These are phyloP conservation scores for Cyberlindnera subsufficiens DNA, from an alignment of 805 yeast species.

Conservation along the genomic window DNA sequence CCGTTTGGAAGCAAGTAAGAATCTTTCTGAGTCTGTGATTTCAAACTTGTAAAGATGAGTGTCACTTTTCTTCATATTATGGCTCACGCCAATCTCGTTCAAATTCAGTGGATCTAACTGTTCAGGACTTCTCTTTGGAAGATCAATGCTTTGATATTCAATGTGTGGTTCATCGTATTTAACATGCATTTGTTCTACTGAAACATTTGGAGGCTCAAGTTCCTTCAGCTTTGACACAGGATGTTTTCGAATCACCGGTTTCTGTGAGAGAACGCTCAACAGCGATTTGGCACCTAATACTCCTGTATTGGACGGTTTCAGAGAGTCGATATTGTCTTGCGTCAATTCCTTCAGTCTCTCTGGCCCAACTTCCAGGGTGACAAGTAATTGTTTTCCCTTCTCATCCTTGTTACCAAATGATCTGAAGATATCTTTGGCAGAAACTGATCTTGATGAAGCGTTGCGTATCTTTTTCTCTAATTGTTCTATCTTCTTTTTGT, in stretches of 20 bases:
- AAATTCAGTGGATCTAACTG: background rate
- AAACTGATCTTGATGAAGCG: conserved; percentile 7
- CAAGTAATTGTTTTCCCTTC: background rate
- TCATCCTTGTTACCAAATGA: conserved; percentile 5
- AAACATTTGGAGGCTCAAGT: conserved; percentile 8
- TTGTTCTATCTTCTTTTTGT: conserved; percentile 11
- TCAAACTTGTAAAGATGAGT: background rate
- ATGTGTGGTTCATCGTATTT: conserved; percentile 1
- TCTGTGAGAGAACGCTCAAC: conserved; percentile 6
- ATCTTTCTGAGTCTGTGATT: background rate
- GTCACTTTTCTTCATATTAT: background rate
- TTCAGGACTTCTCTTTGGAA: background rate
- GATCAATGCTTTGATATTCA: conserved; percentile 3
- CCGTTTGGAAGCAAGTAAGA: conserved; percentile 1
- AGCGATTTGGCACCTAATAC: conserved; percentile 7
- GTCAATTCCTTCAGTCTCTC: background rate
- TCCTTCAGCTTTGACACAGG: conserved; percentile 18
- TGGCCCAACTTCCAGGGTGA: too few species aligned
- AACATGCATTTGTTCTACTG: conserved; percentile 13
- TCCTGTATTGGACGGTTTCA: background rate
- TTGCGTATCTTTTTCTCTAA: conserved; percentile 19
- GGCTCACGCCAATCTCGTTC: background rate
- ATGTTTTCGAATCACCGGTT: conserved; percentile 5
- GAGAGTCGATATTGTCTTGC: background rate
- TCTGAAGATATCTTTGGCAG: conserved; percentile 16